These are phyloP conservation scores for Solanum virginianum DNA, from an alignment of 257 asterid species.

Conservation along the genomic window DNA sequence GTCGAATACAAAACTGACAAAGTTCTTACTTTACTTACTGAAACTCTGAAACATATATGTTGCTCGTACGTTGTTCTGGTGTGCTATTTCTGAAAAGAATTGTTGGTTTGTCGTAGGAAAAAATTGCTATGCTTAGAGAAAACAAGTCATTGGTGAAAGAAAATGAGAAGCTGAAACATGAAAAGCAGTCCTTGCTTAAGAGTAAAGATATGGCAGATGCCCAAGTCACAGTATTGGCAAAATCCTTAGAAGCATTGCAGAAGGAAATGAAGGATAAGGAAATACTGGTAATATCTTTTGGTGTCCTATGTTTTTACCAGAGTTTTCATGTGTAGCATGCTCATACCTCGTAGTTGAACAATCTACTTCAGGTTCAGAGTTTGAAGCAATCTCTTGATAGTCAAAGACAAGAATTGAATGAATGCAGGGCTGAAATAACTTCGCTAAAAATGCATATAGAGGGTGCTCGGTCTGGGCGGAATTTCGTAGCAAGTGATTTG, in stretches of 20 bases:
- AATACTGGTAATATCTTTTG: slow-evolving; percentile 30
- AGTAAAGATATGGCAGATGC: slow-evolving; percentile 61
- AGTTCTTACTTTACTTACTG: not conserved
- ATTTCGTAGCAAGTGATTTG: slow-evolving; percentile 19
- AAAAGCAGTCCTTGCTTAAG: slow-evolving; percentile 45
- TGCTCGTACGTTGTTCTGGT: not conserved
- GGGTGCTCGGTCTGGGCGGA: slow-evolving; percentile 51
- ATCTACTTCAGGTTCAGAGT: slow-evolving; percentile 54
- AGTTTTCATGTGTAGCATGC: not conserved
- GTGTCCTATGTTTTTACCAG: not conserved
- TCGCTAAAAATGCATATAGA: slow-evolving; percentile 79
- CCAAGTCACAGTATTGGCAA: slow-evolving; percentile 51
- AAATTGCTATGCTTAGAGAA: slow-evolving; percentile 65
- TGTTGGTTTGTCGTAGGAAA: slow-evolving; percentile 47
- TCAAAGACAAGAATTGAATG: slow-evolving; percentile 74
- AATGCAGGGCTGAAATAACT: slow-evolving; percentile 93
- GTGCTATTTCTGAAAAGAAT: not conserved
- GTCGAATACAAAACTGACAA: not conserved
- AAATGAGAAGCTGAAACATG: slow-evolving; percentile 55
- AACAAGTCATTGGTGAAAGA: slow-evolving; percentile 59
- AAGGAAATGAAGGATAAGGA: slow-evolving; percentile 87
- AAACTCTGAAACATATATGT: not conserved
- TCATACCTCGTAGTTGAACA: not conserved
- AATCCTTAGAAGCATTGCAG: slow-evolving; percentile 75
- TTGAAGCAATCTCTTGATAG: slow-evolving; percentile 62